A percentile compares a stretch with the other conserved stretches of the same genome.
phyloP scores from a whole-genome alignment of 305 asterid species.

The Lippia alba region DNA sequence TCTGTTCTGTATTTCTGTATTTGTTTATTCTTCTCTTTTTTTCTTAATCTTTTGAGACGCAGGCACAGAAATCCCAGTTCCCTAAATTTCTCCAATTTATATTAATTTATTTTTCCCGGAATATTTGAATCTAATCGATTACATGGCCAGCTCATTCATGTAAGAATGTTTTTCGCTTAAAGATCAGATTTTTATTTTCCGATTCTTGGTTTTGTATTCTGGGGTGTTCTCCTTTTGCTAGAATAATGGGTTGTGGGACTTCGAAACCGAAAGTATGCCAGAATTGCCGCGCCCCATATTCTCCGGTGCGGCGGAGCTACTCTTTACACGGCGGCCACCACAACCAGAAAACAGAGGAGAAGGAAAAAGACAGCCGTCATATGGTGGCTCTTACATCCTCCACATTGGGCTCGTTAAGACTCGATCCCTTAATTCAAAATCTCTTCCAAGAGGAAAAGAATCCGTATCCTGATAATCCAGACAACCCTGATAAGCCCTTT shows the following conservation, averaged over 20 bases:
- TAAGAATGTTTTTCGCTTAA: constrained; percentile 51
- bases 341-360: constrained; percentile 49
- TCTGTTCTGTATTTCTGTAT: constrained; percentile 16
- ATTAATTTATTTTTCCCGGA: constrained; percentile 29
- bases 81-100: constrained; percentile 25
- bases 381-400: constrained; percentile 83
- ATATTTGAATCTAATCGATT: constrained; percentile 47
- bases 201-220: constrained; percentile 8
- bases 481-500: constrained; percentile 19
- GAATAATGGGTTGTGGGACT: constrained; percentile 94
- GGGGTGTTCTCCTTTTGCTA: background rate
- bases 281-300: constrained; percentile 60
- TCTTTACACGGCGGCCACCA: constrained; percentile 66
- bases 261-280: constrained; percentile 71
- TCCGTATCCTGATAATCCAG: background rate
- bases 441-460: constrained; percentile 10
- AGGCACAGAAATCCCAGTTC: constrained; percentile 42
- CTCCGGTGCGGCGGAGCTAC: constrained; percentile 79
- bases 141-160: constrained; percentile 50
- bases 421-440: constrained; percentile 54
- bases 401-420: constrained; percentile 77
- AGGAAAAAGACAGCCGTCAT: constrained; percentile 46
- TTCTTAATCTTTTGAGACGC: constrained; percentile 12
- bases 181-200: constrained; percentile 16
- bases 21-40: constrained; percentile 12